phyloP scores from a whole-genome alignment of 805 yeast genomes.

The Yarrowia divulgata region DNA sequence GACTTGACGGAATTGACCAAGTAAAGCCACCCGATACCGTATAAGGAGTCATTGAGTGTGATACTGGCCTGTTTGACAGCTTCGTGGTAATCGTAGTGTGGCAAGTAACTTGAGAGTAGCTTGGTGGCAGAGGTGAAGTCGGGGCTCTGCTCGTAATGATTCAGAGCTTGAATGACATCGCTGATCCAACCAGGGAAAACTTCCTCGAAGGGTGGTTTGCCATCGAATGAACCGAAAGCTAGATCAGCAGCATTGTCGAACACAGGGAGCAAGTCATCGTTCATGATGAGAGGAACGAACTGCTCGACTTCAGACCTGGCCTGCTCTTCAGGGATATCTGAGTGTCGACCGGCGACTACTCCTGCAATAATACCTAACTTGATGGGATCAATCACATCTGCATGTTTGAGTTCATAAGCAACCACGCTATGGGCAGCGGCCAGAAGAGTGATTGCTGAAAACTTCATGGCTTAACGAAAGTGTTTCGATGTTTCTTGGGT shows the following conservation, averaged over 20 bases:
- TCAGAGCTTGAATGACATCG: not conserved
- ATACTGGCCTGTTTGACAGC: not conserved
- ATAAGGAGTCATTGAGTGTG: not conserved
- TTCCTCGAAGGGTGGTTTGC: not conserved
- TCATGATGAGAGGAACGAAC: conserved; percentile 12
- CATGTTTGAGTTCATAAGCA: not conserved
- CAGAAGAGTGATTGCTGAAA: not conserved
- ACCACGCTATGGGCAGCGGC: not conserved
- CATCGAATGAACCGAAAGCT: too few species aligned
- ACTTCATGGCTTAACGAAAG: conserved; percentile 4
- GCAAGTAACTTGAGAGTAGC: not conserved
- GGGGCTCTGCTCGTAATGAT: not conserved
- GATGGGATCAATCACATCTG: not conserved
- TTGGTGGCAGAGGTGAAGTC: conserved; percentile 3
- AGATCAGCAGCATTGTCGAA: not conserved
- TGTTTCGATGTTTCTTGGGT: too few species aligned
- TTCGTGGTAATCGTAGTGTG: conserved; percentile 1
- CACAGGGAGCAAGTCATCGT: conserved; percentile 1
- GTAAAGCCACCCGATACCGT: not conserved
- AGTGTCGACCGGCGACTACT: not conserved
- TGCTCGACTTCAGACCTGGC: not conserved
- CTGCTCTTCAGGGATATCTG: not conserved
- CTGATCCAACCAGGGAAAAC: conserved; percentile 1
- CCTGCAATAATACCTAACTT: not conserved
- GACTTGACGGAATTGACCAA: not conserved